phyloP scores from a whole-genome alignment of 345 rosid genomes.

The Citrus sinensis region DVS_A1.0 CM039169.1:22447001-22447500 shows the following conservation, averaged over 20 bases:
- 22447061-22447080: constrained; percentile 38
- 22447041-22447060: constrained; percentile 68
- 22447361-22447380: constrained; percentile 89
- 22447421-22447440: background rate
- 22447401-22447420: background rate
- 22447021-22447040: constrained; percentile 64
- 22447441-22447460: background rate
- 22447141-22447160: constrained; percentile 52
- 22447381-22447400: constrained; percentile 21
- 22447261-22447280: constrained; percentile 13
- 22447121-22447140: constrained; percentile 45
- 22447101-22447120: constrained; percentile 4
- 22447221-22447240: constrained; percentile 22
- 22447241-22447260: constrained; percentile 24
- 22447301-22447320: constrained; percentile 33
- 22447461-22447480: background rate
- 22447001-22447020: constrained; percentile 65
- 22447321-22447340: constrained; percentile 44
- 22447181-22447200: constrained; percentile 42
- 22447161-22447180: constrained; percentile 72
- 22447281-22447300: constrained; percentile 13
- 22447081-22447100: constrained; percentile 22
- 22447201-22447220: constrained; percentile 50
- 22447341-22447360: constrained; percentile 59
- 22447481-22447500: background rate